Base-by-base conservation (phyloP, 768 basidiomycete genomes). In the Pleurotus platypus region DNA sequence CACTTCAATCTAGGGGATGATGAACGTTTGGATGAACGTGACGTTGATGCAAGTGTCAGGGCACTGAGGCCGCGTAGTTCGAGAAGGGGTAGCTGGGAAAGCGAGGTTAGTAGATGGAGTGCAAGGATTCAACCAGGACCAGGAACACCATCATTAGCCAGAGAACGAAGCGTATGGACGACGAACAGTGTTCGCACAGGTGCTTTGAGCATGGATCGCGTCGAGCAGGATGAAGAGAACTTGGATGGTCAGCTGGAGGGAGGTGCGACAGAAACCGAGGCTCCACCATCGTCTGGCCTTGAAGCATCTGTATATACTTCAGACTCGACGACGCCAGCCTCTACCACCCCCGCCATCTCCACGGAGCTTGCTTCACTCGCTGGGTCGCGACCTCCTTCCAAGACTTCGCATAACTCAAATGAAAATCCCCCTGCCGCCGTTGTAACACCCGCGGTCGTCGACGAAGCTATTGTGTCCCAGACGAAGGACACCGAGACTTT, bases 41-140 rank as follows among this genome's bases (percentile, higher is more conserved):
- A 95, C 63, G 81, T 87, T 15, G 89, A 92, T 62, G 94, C 94
- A 1, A 94, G 91, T 64, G 86, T 97, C 22, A 80, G 94, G 5
- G 95, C 94, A n/a, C 73, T 97, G 63, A 75, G 94, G 59, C 91
- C 92, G 1, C 76, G 94, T 57, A 91, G 90, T 70, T 91, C 90
- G 7, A 79, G 93, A 63, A 78, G 92, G 63, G 89, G 90, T 0
- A 95, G 93, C 64, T 95, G 94, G 90, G 95, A 91, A 63, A 94
- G 93, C 64, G 89, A 89, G 65, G 87, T 83, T 22, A 94, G 90
- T 62, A 81, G 88, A 43, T 95, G 92, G 92, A 93, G 91, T 67
- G 92, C 93, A 5, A 75, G 79, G 59, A 71, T 89, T 27, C 81
- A 81, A 45, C 70, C 68, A 16, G 78, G 75, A 2, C 72, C 76